A percentile compares a stretch with the other conserved stretches of the same genome.
phyloP scores from a whole-genome alignment of 2,329 filamentous ascomycete species.

The Arachnopeziza araneosa region DNA sequence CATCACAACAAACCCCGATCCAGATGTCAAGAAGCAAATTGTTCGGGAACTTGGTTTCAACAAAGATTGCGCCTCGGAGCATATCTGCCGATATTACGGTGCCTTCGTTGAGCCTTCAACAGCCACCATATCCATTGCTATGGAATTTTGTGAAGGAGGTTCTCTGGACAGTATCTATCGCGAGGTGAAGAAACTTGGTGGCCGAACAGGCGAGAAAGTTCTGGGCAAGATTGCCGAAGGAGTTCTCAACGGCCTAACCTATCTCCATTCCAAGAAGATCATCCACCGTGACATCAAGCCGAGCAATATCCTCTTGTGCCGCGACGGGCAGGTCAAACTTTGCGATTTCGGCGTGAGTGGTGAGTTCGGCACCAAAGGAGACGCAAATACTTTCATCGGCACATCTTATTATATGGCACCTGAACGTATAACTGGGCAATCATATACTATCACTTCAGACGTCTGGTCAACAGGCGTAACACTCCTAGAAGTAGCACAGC shows the following conservation, averaged over 20 bases:
- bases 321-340: slow-evolving; percentile 89
- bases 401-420: slow-evolving; percentile 99
- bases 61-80: slow-evolving; percentile 90
- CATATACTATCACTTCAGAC: slow-evolving; percentile 96
- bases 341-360: slow-evolving; percentile 98
- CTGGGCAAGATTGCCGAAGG: slow-evolving; percentile 95
- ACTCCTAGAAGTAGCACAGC: slow-evolving; percentile 96
- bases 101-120: slow-evolving; percentile 95
- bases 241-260: slow-evolving; percentile 87
- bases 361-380: slow-evolving; percentile 96
- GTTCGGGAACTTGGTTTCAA: slow-evolving; percentile 95
- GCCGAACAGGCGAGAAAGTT: slow-evolving; percentile 93
- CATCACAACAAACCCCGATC: slow-evolving; percentile 96
- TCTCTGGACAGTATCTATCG: slow-evolving; percentile 95
- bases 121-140: slow-evolving; percentile 94
- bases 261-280: slow-evolving; percentile 92
- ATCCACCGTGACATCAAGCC: slow-evolving; percentile 99
- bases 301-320: slow-evolving; percentile 90
- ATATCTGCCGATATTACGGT: slow-evolving; percentile 97
- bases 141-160: slow-evolving; percentile 98
- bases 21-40: slow-evolving; percentile 97
- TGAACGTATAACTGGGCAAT: slow-evolving; percentile 94
- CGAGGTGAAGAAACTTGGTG: slow-evolving; percentile 92
- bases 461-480: slow-evolving; percentile 98
- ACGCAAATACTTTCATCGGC: slow-evolving; percentile 97